phyloP scores from a whole-genome alignment of 23 red algal genomes.

The Gracilaria vermiculophylla region DNA sequence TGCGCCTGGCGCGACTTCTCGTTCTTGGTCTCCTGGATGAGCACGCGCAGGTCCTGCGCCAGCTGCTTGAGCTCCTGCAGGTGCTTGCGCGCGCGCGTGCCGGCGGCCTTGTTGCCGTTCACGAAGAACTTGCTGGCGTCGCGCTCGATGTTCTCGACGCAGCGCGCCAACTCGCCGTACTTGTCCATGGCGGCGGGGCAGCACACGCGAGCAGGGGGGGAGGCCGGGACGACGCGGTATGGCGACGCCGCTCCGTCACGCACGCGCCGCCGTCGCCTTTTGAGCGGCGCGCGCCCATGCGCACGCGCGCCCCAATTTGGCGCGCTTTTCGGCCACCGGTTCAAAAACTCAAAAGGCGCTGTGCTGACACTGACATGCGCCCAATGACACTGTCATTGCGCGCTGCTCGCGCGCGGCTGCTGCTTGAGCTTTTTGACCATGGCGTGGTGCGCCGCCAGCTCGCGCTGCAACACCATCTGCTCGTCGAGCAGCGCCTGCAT shows the following conservation, averaged over 20 bases:
- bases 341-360: too few relatives aligned
- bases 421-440: background rate
- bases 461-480: slow-evolving; percentile 8
- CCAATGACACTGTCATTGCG: too few relatives aligned
- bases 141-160: slow-evolving; percentile 47
- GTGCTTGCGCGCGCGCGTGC: slow-evolving; percentile 74
- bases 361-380: too few relatives aligned
- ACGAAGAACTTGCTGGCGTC: slow-evolving; percentile 82
- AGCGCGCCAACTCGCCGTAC: slow-evolving; percentile 42
- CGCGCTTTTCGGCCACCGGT: too few relatives aligned
- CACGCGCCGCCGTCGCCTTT: too few relatives aligned
- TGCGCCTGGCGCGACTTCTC: slow-evolving; percentile 41
- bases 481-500: background rate
- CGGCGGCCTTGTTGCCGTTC: slow-evolving; percentile 86
- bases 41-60: slow-evolving; percentile 78
- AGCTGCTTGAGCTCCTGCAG: slow-evolving; percentile 82
- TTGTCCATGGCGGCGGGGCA: slow-evolving; percentile 25
- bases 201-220: background rate
- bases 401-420: background rate
- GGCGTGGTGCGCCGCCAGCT: background rate
- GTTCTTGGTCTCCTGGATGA: slow-evolving; percentile 77
- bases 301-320: too few relatives aligned
- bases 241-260: too few relatives aligned
- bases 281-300: too few relatives aligned
- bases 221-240: background rate